A percentile compares a stretch with the other conserved stretches of the same genome.
phyloP scores from a whole-genome alignment of 1,139 yeast genomes.

The Sugiyamaella novakii region DNA sequence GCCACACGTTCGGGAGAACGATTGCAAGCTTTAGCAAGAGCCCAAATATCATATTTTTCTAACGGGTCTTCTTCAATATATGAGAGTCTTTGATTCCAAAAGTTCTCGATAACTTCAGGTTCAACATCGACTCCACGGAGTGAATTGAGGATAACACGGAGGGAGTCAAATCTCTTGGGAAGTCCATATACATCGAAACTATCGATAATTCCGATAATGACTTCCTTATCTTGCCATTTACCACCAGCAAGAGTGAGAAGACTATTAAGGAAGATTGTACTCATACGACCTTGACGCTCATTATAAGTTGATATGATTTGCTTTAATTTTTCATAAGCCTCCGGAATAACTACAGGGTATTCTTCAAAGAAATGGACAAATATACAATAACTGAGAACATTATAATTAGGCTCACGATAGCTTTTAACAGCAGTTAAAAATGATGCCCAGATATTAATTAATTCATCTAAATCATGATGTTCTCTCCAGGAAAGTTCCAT shows the following conservation, averaged over 20 bases:
- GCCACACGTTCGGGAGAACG: conserved; percentile 26
- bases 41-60: conserved; percentile 88
- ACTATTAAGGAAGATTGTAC: conserved; percentile 72
- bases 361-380: conserved; percentile 66
- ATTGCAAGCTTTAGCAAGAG: conserved; percentile 49
- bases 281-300: conserved; percentile 61
- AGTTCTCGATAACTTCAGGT: conserved; percentile 52
- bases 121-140: conserved; percentile 64
- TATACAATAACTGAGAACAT: conserved; percentile 69
- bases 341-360: conserved; percentile 56
- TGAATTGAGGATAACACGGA: conserved; percentile 75
- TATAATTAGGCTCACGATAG: conserved; percentile 59
- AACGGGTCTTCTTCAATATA: conserved; percentile 45
- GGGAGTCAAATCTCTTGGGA: conserved; percentile 67
- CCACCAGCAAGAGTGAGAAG: conserved; percentile 65
- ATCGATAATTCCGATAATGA: conserved; percentile 64
- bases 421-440: conserved; percentile 54
- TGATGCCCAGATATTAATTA: conserved; percentile 64
- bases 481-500: conserved; percentile 63
- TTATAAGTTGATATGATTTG: conserved; percentile 60
- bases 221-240: conserved; percentile 64
- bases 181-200: conserved; percentile 63
- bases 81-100: conserved; percentile 62
- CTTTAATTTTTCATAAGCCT: conserved; percentile 61
- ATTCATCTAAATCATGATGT: conserved; percentile 57